Percentiles rank a stretch among this genome's conserved stretches.
phyloP scores from a whole-genome alignment of 1,284 basidiomycete genomes.

The Ganoderma meredithae region DNA sequence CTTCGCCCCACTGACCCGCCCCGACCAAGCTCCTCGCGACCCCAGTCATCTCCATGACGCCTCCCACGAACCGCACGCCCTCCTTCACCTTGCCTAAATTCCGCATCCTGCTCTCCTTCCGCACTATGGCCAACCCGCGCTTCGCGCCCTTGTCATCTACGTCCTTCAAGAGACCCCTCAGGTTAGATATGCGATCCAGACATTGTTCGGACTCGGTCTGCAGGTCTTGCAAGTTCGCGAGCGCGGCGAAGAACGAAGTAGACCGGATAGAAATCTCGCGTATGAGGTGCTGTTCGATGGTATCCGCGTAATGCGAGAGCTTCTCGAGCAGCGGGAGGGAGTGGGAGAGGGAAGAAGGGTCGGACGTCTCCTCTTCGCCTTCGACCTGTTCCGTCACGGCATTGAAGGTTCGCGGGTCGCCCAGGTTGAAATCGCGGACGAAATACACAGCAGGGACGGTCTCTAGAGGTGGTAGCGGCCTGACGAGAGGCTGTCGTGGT shows the following conservation, averaged over 20 bases:
- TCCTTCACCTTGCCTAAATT: conserved; percentile 67
- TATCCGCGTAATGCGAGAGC: conserved; percentile 93
- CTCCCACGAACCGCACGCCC: conserved; percentile 71
- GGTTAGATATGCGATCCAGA: conserved; percentile 75
- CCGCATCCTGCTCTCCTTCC: conserved; percentile 67
- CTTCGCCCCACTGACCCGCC: conserved; percentile 87
- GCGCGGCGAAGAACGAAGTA: conserved; percentile 94
- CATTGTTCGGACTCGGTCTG: conserved; percentile 90
- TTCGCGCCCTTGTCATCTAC: conserved; percentile 83
- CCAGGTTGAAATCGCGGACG: conserved; percentile 81
- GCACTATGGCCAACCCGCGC: conserved; percentile 79
- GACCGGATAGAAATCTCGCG: conserved; percentile 92
- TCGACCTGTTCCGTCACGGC: conserved; percentile 70
- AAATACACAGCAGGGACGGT: conserved; percentile 88
- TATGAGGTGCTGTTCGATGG: conserved; percentile 94
- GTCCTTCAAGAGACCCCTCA: conserved; percentile 77
- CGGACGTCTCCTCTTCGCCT: conserved; percentile 45
- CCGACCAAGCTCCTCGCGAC: conserved; percentile 76
- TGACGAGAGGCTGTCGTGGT: conserved; percentile 42
- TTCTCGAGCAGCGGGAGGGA: conserved; percentile 86
- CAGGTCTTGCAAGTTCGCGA: conserved; percentile 93
- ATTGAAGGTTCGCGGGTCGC: conserved; percentile 85
- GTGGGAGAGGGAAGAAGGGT: conserved; percentile 69
- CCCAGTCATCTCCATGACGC: conserved; percentile 78
- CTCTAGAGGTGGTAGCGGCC: conserved; percentile 73